Evolutionary conservation across 345 rosid species (phyloP).

Genomic region (Mallotus nudiflorus): DNA sequence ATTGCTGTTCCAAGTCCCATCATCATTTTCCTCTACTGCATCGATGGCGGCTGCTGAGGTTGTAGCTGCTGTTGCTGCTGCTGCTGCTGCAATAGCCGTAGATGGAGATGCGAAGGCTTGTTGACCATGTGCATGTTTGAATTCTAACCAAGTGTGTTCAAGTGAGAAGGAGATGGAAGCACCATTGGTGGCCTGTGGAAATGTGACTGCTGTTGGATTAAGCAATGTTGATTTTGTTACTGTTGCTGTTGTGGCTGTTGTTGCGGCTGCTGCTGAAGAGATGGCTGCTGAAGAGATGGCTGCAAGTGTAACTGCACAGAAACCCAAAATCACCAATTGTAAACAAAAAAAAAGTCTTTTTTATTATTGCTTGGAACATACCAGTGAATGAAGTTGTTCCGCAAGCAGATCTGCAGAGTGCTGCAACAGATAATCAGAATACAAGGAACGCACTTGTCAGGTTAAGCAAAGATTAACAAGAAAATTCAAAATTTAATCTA

Average conservation of each 20-base stretch:
- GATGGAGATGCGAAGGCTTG: conserved; percentile 60
- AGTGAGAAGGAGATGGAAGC: conserved; percentile 55
- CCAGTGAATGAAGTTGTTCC: conserved; percentile 63
- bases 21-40: conserved; percentile 63
- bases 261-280: conserved; percentile 41
- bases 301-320: conserved; percentile 22
- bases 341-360: conserved; percentile 1
- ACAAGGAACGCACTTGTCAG: conserved; percentile 11
- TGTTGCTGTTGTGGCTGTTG: conserved; percentile 39
- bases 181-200: conserved; percentile 67
- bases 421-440: conserved; percentile 47
- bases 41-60: conserved; percentile 36
- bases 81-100: conserved; percentile 51
- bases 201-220: conserved; percentile 65
- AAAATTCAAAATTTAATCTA: not conserved
- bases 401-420: conserved; percentile 87
- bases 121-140: conserved; percentile 76
- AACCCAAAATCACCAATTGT: conserved; percentile 13
- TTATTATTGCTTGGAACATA: conserved; percentile 37
- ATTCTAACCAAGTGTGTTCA: conserved; percentile 64
- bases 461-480: conserved; percentile 4
- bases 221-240: conserved; percentile 52
- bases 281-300: conserved; percentile 46
- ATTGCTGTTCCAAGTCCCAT: conserved; percentile 66
- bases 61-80: conserved; percentile 7